phyloP scores from a whole-genome alignment of 2,329 filamentous ascomycete species.

The Tolypocladium paradoxum region DNA sequence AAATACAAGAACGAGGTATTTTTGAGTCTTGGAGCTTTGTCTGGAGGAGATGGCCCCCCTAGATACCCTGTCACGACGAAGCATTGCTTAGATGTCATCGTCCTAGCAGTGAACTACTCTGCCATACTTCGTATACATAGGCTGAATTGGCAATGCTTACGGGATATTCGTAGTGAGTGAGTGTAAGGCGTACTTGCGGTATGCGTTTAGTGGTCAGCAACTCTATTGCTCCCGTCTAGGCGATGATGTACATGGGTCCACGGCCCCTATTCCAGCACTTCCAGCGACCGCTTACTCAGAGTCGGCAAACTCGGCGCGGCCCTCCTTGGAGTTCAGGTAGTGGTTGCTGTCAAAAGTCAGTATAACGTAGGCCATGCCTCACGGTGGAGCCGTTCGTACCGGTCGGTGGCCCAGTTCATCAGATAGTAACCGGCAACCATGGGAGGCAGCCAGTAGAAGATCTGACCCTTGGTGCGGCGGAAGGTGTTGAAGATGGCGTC shows the following conservation, averaged over 20 bases:
- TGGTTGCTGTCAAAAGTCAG: slow-evolving; percentile 48
- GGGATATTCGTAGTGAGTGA: neutral
- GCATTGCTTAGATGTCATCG: neutral
- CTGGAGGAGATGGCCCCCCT: neutral
- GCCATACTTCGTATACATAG: neutral
- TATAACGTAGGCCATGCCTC: neutral
- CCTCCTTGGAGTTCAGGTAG: slow-evolving; percentile 71
- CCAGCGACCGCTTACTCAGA: slow-evolving; percentile 26
- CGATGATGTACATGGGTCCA: slow-evolving; percentile 30
- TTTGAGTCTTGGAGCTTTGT: neutral
- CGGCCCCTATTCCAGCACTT: slow-evolving; percentile 18
- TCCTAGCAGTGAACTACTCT: neutral
- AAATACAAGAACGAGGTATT: neutral
- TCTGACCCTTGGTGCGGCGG: slow-evolving; percentile 74
- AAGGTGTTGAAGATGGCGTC: slow-evolving; percentile 93
- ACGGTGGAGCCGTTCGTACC: slow-evolving; percentile 44
- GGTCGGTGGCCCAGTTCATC: slow-evolving; percentile 85
- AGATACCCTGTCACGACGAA: neutral
- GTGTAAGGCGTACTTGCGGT: neutral
- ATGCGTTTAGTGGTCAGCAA: slow-evolving; percentile 7
- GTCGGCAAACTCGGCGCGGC: slow-evolving; percentile 44
- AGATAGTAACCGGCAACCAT: slow-evolving; percentile 67
- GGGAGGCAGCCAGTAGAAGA: slow-evolving; percentile 80
- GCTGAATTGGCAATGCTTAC: neutral
- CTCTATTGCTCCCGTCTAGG: slow-evolving; percentile 29